phyloP scores from a whole-genome alignment of 129 eudicot genomes.

The Ambrosia trifida region DNA sequence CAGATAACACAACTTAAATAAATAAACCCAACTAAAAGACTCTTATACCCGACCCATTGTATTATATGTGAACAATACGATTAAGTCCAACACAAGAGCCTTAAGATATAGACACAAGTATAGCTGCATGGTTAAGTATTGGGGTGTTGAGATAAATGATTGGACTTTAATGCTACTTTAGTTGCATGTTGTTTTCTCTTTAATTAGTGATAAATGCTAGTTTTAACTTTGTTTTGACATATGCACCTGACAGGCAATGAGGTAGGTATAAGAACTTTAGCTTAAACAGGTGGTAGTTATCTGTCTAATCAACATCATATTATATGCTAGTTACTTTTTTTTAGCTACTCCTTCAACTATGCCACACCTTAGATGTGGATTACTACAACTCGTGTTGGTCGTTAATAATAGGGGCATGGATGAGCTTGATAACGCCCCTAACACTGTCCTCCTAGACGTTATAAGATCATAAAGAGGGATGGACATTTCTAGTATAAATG shows the following conservation, averaged over 20 bases:
- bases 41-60: too few relatives aligned
- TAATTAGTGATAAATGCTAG: slow-evolving; percentile 21
- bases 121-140: neutral
- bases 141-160: slow-evolving; percentile 36
- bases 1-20: too few relatives aligned
- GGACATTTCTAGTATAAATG: too few relatives aligned
- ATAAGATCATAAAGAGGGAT: too few relatives aligned
- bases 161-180: slow-evolving; percentile 44
- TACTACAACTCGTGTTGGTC: slow-evolving; percentile 11
- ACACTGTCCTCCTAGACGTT: too few relatives aligned
- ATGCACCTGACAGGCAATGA: slow-evolving; percentile 26
- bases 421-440: too few relatives aligned
- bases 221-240: slow-evolving; percentile 20
- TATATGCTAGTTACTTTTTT: slow-evolving; percentile 24
- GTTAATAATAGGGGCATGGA: neutral
- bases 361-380: slow-evolving; percentile 17
- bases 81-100: too few relatives aligned
- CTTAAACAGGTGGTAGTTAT: slow-evolving; percentile 31
- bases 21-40: too few relatives aligned
- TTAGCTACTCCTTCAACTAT: neutral
- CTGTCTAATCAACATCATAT: slow-evolving; percentile 37
- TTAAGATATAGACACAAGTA: too few relatives aligned
- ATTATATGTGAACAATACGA: too few relatives aligned
- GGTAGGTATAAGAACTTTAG: slow-evolving; percentile 21
- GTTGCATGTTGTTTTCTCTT: slow-evolving; percentile 31